These are phyloP conservation scores for Eucalyptus guilfoylei DNA, from an alignment of 345 rosid genomes.

Conservation along the genomic window DNA sequence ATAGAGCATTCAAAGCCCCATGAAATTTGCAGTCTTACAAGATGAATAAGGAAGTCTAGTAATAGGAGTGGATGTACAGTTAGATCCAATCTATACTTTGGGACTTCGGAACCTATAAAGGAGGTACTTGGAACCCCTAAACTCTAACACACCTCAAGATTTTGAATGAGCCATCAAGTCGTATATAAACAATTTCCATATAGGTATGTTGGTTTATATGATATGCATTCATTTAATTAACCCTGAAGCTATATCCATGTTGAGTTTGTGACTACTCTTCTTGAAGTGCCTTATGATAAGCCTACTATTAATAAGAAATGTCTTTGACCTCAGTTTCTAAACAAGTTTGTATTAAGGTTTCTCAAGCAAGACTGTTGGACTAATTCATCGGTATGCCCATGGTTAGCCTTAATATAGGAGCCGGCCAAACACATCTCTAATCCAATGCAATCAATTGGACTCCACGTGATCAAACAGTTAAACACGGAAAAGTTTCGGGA, in stretches of 20 bases:
- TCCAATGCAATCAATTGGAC: neutral
- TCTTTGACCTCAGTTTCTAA: too few relatives aligned
- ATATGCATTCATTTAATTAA: too few relatives aligned
- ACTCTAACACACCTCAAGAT: neutral
- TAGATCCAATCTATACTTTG: neutral
- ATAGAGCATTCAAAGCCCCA: rapidly evolving
- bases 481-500: rapidly evolving
- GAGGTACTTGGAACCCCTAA: neutral
- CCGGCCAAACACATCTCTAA: neutral
- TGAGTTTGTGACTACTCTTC: too few relatives aligned
- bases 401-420: neutral
- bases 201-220: too few relatives aligned
- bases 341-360: too few relatives aligned
- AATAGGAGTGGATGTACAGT: neutral
- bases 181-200: neutral
- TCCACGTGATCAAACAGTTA: rapidly evolving
- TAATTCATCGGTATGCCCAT: rapidly evolving
- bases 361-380: rapidly evolving
- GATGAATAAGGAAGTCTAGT: neutral
- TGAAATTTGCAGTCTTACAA: neutral
- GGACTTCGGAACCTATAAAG: neutral
- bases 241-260: too few relatives aligned
- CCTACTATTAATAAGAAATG: too few relatives aligned
- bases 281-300: too few relatives aligned
- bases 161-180: neutral